These are phyloP conservation scores for Aleurites moluccanus DNA, from an alignment of 441 rosid genomes.

Conservation along the genomic window DNA sequence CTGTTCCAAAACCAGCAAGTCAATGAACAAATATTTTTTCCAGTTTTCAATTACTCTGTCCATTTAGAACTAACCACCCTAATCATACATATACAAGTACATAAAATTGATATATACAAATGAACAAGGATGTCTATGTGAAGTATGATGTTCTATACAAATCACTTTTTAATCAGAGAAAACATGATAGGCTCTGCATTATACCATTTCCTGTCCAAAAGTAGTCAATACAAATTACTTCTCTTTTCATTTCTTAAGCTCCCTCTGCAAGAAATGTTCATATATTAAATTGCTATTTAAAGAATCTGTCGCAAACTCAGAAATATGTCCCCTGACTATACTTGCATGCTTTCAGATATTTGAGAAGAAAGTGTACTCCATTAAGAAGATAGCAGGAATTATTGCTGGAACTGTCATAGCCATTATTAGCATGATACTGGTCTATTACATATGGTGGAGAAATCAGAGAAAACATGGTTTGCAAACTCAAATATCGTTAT, in stretches of 20 bases:
- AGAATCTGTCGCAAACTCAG: not conserved
- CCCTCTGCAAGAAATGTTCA: not conserved
- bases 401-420: not conserved
- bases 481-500: not conserved
- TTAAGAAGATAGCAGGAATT: conserved; percentile 4
- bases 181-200: no score
- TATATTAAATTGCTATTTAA: not conserved
- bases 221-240: no score
- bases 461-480: conserved; percentile 3
- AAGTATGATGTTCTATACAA: no score
- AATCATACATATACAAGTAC: not conserved
- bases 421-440: not conserved
- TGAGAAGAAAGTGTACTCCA: not conserved
- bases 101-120: not conserved
- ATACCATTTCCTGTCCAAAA: no score
- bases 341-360: not conserved
- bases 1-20: not conserved
- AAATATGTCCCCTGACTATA: not conserved
- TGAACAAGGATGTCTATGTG: no score
- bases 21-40: not conserved
- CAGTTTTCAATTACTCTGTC: not conserved
- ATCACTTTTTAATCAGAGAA: no score
- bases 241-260: no score
- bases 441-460: not conserved
- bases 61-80: not conserved